Base-by-base conservation (phyloP, 2,329 filamentous ascomycete species). In the Fusarium temperatum region DNA sequence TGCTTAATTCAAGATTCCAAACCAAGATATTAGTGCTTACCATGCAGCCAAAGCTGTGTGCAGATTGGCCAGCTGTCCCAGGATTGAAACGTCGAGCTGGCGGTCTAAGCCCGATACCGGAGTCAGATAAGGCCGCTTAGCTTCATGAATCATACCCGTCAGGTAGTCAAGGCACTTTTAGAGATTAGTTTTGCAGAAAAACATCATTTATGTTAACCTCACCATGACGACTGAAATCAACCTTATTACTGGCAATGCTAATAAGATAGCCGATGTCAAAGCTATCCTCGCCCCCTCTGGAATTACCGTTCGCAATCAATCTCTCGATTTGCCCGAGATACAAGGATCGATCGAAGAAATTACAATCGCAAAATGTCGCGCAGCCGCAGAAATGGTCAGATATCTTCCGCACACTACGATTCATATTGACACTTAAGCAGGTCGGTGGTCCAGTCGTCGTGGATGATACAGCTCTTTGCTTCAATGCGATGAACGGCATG, bases 401-500 rank as follows among this genome's bases (percentile, higher is more conserved):
- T 12, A 11, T 14, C 12, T 18, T 8, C 8, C 22, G 0, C 3
- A n/a, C 13, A 9, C 11, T 2, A 7, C 3, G 17, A 20, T 18
- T 15, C 2, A 17, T 3, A 18, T 8, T 57, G 4, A 57, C 39
- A 6, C 5, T 17, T 4, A 3, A 5, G 3, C 15, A 59, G 56
- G 26, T 30, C 2, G 32, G 44, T 11, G 44, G 56, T 14, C 56
- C 32, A 6, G 56, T 59, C 22, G 42, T 59, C 24, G 35, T 59
- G 2, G 56, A 59, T 24, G 56, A 59, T 15, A 59, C 56, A 28
- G 56, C 56, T 7, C 44, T 59, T 13, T 59, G 56, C 56, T 59
- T 59, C 20, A 59, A 59, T 14, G 56, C 56, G 12, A 59, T 59
- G 24, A 12, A 24, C 12, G 42, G 56, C 8, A 28, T 59, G 42